Base-by-base conservation (phyloP, 495 filamentous ascomycete genomes). In the Astrothelium subdiscretum region DNA sequence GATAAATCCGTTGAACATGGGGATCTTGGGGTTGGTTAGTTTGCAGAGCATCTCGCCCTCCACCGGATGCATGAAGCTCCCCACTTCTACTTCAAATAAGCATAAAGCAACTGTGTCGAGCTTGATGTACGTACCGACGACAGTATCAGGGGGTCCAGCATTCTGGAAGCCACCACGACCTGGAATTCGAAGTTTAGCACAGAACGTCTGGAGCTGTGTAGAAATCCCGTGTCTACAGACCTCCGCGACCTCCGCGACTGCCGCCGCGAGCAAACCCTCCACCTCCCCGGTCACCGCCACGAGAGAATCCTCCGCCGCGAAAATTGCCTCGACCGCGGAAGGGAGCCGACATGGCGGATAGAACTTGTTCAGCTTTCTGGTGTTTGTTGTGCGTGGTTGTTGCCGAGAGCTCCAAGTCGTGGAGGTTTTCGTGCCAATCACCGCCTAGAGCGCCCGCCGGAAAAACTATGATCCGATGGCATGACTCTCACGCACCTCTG, bases 1-100 rank as follows among this genome's bases (percentile, higher is more conserved):
- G 70, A 97, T 95, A 59, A 90, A 91, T 42, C 95, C 94, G 78
- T 97, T 97, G 86, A 98, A 98, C 77, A 97, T 95, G 54, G 94
- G 94, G 59, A 98, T 87, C 79, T 97, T 97, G 61, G 89, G 80
- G 79, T 96, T 97, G 74, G 87, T 84, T 60, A 88, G 92, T 76
- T 89, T 83, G 86, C 91, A 95, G 64, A 98, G 85, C 78, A 98
- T 90, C 75, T 98, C 94, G 70, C 94, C 92, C 75, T 98, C 94
- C 76, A 88, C 91, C 40, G 89, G 84, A 77, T 98, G 94, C 71
- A 97, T 75, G 76, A 97, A 92, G 67, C 83, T 80, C 71, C 94
- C 94, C 87, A 98, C 89, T 79, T 96, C 89, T 90, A 66, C 59
- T 11, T 18, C 35, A 1, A 11, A 54, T 71, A 60, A 71, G 64